Conservation (phyloP, 2,329 filamentous ascomycete species). For the Penicillium griseofulvum region DNA sequence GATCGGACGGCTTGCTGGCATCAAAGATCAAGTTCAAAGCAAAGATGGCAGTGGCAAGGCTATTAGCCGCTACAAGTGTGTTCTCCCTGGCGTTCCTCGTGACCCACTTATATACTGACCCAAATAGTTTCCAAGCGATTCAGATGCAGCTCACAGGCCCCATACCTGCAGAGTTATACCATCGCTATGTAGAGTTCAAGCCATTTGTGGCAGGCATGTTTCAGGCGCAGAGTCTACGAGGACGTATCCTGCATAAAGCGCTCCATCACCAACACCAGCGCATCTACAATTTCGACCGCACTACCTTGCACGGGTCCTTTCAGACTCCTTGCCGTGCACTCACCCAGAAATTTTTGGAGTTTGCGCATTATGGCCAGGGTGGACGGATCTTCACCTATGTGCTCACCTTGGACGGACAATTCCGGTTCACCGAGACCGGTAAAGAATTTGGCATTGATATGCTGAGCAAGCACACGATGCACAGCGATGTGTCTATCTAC, state of each 20-base stretch:
- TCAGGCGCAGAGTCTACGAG: slow-evolving; percentile 70
- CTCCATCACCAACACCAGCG: slow-evolving; percentile 86
- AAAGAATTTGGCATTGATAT: slow-evolving; percentile 94
- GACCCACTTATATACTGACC: slow-evolving; percentile 3
- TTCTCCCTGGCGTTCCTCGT: slow-evolving; percentile 12
- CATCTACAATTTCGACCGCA: slow-evolving; percentile 82
- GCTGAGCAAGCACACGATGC: slow-evolving; percentile 94
- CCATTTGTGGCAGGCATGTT: slow-evolving; percentile 91
- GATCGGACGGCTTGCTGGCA: slow-evolving; percentile 76
- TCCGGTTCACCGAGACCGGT: slow-evolving; percentile 92
- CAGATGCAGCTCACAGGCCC: slow-evolving; percentile 85
- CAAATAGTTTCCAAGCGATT: slow-evolving; percentile 78
- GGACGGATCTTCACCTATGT: slow-evolving; percentile 90
- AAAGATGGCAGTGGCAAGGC: slow-evolving; percentile 51
- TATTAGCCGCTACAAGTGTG: slow-evolving; percentile 73
- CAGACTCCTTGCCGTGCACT: slow-evolving; percentile 66
- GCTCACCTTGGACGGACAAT: slow-evolving; percentile 77
- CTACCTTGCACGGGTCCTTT: slow-evolving; percentile 70
- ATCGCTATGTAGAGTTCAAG: slow-evolving; percentile 89
- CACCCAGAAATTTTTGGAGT: slow-evolving; percentile 75
- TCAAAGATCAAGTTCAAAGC: slow-evolving; percentile 63
- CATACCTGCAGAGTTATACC: slow-evolving; percentile 75
- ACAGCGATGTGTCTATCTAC: slow-evolving; percentile 86
- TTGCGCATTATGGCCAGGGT: slow-evolving; percentile 82
- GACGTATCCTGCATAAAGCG: slow-evolving; percentile 76